Evolutionary conservation across 1,139 yeast genomes (phyloP).

Genomic region (Scheffersomyces stambukii): DNA sequence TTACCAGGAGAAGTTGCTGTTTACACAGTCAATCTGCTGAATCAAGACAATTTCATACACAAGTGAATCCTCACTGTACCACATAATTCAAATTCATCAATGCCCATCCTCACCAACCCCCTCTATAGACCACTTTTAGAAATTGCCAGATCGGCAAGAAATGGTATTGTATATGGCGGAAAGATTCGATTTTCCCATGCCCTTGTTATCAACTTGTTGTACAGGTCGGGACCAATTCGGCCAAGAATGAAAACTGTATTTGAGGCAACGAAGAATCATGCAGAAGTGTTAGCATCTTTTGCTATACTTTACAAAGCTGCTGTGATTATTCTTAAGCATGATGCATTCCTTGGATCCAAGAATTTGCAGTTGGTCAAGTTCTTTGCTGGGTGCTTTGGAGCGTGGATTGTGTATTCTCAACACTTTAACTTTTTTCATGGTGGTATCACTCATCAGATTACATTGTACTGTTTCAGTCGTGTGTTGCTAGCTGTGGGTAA

Average conservation of each 20-base stretch:
- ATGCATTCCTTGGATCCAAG: slow-evolving; percentile 31
- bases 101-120: slow-evolving; percentile 24
- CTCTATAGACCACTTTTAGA: slow-evolving; percentile 39
- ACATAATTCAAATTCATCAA: slow-evolving; percentile 4
- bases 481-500: slow-evolving; percentile 53
- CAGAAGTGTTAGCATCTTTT: slow-evolving; percentile 60
- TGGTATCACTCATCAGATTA: slow-evolving; percentile 55
- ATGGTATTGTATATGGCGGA: slow-evolving; percentile 69
- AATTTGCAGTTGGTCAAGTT: slow-evolving; percentile 39
- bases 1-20: no score
- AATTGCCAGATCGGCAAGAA: slow-evolving; percentile 36
- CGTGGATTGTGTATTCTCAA: slow-evolving; percentile 64
- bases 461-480: slow-evolving; percentile 58
- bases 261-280: slow-evolving; percentile 62
- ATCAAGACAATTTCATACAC: no score
- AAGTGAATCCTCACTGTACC: no score
- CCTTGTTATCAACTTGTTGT: slow-evolving; percentile 57
- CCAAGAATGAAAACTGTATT: slow-evolving; percentile 49
- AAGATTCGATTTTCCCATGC: slow-evolving; percentile 73
- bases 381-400: slow-evolving; percentile 62
- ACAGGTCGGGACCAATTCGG: slow-evolving; percentile 44
- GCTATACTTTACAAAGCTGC: slow-evolving; percentile 57
- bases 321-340: slow-evolving; percentile 28
- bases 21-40: no score
- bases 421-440: slow-evolving; percentile 43